These are phyloP conservation scores for Fusarium staphyleae DNA, from an alignment of 2,329 filamentous ascomycete species.

Conservation along the genomic window DNA sequence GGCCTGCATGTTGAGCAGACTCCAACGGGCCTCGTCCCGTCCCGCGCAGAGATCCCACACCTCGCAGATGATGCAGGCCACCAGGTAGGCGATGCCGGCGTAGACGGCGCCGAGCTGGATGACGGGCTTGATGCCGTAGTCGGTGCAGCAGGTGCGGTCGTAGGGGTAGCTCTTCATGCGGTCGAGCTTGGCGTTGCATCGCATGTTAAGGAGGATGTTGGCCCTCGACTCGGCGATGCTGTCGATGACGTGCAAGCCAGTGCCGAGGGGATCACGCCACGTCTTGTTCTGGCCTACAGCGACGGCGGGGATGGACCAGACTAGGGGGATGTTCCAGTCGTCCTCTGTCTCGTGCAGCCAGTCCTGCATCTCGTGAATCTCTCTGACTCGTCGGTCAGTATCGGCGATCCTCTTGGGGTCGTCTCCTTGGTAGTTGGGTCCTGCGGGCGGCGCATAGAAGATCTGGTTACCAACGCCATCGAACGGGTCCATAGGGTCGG, in stretches of 20 bases:
- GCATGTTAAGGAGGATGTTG: constrained; percentile 59
- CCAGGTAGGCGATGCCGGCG: constrained; percentile 17
- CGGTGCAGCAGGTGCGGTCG: constrained; percentile 60
- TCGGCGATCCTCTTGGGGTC: too few species aligned
- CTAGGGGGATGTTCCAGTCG: constrained; percentile 26
- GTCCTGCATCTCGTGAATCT: constrained; percentile 20
- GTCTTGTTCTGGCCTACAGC: constrained; percentile 10
- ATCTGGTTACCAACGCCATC: constrained; percentile 42
- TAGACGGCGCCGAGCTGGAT: constrained; percentile 35
- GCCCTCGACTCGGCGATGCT: constrained; percentile 42
- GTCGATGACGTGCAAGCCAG: constrained; percentile 43
- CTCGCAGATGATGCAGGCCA: too few species aligned
- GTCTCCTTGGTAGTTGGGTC: constrained; percentile 28
- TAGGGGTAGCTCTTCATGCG: constrained; percentile 49
- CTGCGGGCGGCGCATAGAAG: constrained; percentile 39
- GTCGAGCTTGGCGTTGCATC: constrained; percentile 56
- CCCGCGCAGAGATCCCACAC: constrained; percentile 15
- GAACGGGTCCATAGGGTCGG: constrained; percentile 32
- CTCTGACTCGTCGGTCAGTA: constrained; percentile 21
- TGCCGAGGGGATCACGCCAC: constrained; percentile 28
- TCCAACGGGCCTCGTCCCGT: constrained; percentile 9
- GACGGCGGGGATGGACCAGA: constrained; percentile 31
- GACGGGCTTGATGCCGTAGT: constrained; percentile 47
- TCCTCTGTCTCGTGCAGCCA: constrained; percentile 24
- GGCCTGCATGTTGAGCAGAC: constrained; percentile 31